phyloP scores from a whole-genome alignment of 768 basidiomycete genomes.

The Trametes elegans region DNA sequence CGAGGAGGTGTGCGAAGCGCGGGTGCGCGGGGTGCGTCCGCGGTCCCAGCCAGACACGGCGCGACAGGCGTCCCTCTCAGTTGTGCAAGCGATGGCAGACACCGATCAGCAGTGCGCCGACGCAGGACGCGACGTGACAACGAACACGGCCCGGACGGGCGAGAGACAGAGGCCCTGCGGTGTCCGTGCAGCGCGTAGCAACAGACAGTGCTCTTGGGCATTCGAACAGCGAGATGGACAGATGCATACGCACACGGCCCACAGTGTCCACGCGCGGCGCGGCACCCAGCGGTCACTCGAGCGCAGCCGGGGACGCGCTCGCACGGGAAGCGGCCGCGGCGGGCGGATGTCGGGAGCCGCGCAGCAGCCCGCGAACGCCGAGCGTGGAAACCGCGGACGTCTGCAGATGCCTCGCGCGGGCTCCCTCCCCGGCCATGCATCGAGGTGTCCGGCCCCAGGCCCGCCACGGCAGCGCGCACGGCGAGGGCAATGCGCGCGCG shows the following conservation, averaged over 20 bases:
- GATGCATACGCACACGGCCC: neutral
- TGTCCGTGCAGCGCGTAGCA: too few relatives aligned
- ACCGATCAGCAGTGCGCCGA: too few relatives aligned
- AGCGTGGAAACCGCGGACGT: constrained; percentile 1
- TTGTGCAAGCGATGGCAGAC: too few relatives aligned
- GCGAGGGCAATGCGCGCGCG: too few relatives aligned
- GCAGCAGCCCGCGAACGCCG: constrained; percentile 14
- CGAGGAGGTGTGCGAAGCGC: too few relatives aligned
- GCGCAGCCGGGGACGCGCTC: neutral
- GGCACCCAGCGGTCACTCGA: too few relatives aligned
- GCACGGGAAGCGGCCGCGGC: neutral
- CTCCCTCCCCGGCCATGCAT: neutral
- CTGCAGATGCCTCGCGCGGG: neutral
- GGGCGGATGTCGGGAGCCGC: neutral
- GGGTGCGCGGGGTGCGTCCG: too few relatives aligned
- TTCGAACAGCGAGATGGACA: neutral
- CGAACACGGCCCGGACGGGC: neutral
- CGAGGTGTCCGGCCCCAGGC: neutral
- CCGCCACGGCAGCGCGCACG: too few relatives aligned
- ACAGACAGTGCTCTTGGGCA: too few relatives aligned
- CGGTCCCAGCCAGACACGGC: too few relatives aligned
- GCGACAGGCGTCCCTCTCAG: too few relatives aligned
- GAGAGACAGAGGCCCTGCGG: neutral
- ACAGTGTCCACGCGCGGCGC: neutral
- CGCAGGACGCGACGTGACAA: too few relatives aligned